Base-by-base conservation (phyloP, 768 basidiomycete species). In the Leucocoprinus leucothites region DNA sequence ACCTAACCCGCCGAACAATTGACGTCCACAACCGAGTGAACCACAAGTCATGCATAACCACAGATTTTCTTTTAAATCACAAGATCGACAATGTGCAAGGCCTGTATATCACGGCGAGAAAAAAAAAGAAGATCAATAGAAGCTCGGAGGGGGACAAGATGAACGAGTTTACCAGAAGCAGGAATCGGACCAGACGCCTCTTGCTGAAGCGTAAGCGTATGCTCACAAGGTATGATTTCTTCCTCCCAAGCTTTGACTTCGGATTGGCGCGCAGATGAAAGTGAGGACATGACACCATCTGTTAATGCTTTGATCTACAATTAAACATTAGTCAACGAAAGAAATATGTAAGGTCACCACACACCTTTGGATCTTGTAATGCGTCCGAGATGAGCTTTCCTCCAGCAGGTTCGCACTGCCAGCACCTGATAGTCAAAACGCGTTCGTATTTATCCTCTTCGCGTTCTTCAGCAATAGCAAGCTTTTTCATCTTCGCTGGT, bases 231-330 rank as follows among this genome's bases (percentile, higher is more conserved):
- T 0, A 75, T 64, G 40, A 97, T 87, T 61, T 98, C 96, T 68
- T 98, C 95, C 67, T 98, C 94, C 97, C 97, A 99, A 5, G 97
- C 89, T 70, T 97, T 89, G 46, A 99, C 89, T 64, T 98, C 94
- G 0, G 89, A 92, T 65, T 96, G 89, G 46, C 94, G 90, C 0
- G 92, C 89, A 1, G 93, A 95, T 0, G 94, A 93, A 62, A 92
- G 74, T 1, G 94, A 86, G 1, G 78, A 73, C 84, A 97, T 86
- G 53, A 96, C 75, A 0, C 81, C 84, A 19, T 86, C 79, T 3
- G 82, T 73, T 9, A 94, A 71, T 0, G 72, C 64, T 59, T 79
- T 79, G 38, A 84, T 73, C 83, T 88, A 57, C 0, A n/a, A 9
- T 38, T 13, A 8, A 4, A 31, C 14, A 34, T 56, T 26, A 61